A percentile compares a stretch with the other conserved stretches of the same genome.
Conservation (phyloP, 1,139 yeast genomes). For the Scheffersomyces segobiensis region DNA sequence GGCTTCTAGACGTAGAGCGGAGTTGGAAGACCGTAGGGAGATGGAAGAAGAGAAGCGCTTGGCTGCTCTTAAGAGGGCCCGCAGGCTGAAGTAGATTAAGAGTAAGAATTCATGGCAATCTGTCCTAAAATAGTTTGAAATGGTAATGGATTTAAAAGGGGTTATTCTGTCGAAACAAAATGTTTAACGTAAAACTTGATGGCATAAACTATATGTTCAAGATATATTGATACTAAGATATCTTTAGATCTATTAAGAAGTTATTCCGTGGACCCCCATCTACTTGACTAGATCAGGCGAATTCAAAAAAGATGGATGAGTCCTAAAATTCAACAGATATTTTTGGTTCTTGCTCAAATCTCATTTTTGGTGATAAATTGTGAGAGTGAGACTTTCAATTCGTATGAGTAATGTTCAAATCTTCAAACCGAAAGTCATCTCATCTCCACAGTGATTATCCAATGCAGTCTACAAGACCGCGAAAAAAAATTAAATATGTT, state of each 20-base stretch:
- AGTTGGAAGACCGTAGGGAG: slow-evolving; percentile 66
- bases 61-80: slow-evolving; percentile 32
- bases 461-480: not conserved
- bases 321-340: not conserved
- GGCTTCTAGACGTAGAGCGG: slow-evolving; percentile 59
- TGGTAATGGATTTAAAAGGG: not conserved
- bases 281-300: not conserved
- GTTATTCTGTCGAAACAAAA: not conserved
- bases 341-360: not conserved
- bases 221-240: too few relatives aligned
- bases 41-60: slow-evolving; percentile 48
- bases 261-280: not conserved
- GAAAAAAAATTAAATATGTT: not conserved
- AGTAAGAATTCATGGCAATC: not conserved
- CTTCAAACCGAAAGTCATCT: not conserved
- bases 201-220: too few relatives aligned
- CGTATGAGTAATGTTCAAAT: not conserved
- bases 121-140: not conserved
- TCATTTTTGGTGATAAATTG: not conserved
- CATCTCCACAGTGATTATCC: not conserved
- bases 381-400: not conserved
- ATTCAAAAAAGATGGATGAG: too few relatives aligned
- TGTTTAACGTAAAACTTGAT: too few relatives aligned
- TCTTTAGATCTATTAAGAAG: not conserved
- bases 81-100: slow-evolving; percentile 11